Evolutionary conservation across 352 stramenopile genomes (phyloP).

Genomic region (Pythium guiyangense): DNA sequence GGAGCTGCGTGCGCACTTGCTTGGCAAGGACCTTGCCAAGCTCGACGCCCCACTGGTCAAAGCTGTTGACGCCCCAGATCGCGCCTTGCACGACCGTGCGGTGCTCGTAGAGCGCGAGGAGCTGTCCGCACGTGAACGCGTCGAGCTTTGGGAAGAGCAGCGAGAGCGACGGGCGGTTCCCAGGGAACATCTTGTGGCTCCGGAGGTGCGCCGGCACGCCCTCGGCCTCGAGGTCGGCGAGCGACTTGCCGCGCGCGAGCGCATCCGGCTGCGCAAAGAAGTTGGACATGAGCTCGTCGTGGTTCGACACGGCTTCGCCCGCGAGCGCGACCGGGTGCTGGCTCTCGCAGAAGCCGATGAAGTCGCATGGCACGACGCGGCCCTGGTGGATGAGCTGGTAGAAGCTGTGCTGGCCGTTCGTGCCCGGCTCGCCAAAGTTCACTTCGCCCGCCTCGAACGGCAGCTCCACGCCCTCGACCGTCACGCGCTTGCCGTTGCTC

Average conservation of each 20-base stretch:
- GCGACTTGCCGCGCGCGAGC: conserved; percentile 94
- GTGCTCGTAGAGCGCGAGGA: conserved; percentile 98
- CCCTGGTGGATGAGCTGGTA: conserved; percentile 99
- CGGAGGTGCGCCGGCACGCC: conserved; percentile 90
- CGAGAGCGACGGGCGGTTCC: conserved; percentile 96
- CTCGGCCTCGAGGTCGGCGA: conserved; percentile 92
- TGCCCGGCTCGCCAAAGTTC: conserved; percentile 97
- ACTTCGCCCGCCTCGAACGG: conserved; percentile 94
- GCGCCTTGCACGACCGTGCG: conserved; percentile 96
- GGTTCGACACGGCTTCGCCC: conserved; percentile 91
- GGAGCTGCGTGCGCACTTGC: conserved; percentile 90
- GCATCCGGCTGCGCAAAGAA: conserved; percentile 99
- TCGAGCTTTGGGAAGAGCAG: conserved; percentile 96
- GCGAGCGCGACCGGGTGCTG: conserved; percentile 83
- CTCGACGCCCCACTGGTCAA: conserved; percentile 98
- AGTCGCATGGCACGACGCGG: conserved; percentile 96
- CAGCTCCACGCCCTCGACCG: conserved; percentile 90
- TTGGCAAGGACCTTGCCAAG: conserved; percentile 98
- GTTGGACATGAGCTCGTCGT: conserved; percentile 99
- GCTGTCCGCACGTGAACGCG: conserved; percentile 93
- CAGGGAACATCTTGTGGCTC: conserved; percentile 96
- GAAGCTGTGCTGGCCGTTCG: conserved; percentile 98
- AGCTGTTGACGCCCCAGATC: conserved; percentile 98
- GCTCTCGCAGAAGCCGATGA: conserved; percentile 97
- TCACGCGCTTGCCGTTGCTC: conserved; percentile 98